Evolutionary conservation across 169 alveolate species (phyloP).

Genomic region (Plasmodium cynomolgi): DNA sequence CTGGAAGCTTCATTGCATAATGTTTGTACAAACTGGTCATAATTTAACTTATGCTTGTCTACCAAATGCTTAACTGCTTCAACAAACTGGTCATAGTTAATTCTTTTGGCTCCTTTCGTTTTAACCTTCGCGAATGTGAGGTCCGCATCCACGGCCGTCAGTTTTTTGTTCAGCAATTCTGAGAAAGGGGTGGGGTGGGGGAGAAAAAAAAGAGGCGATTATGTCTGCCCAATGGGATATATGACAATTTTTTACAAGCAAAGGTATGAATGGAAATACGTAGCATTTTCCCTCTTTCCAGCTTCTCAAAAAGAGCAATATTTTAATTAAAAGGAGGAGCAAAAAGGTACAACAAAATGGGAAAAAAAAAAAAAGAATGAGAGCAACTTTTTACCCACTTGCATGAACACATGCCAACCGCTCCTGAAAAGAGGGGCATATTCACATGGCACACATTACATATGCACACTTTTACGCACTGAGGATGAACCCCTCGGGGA

Average conservation of each 20-base stretch:
- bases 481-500: not conserved
- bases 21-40: slow-evolving; percentile 62
- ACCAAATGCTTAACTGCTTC: slow-evolving; percentile 80
- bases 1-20: slow-evolving; percentile 78
- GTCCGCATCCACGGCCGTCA: slow-evolving; percentile 88
- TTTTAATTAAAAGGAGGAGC: not conserved
- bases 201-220: not conserved
- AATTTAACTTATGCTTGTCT: slow-evolving; percentile 77
- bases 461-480: not conserved
- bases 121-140: slow-evolving; percentile 87
- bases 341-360: not conserved
- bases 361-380: not conserved
- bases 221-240: not conserved
- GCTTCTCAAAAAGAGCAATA: not conserved
- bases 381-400: not conserved
- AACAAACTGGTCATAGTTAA: slow-evolving; percentile 78
- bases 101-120: slow-evolving; percentile 83
- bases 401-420: not conserved
- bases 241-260: not conserved
- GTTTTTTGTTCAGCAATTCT: slow-evolving; percentile 81
- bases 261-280: not conserved
- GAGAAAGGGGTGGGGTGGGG: not conserved
- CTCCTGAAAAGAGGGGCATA: not conserved
- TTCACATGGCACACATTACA: not conserved
- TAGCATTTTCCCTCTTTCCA: not conserved